These are phyloP conservation scores for Suillus lakei DNA, from an alignment of 768 basidiomycete genomes.

Conservation along the genomic window DNA sequence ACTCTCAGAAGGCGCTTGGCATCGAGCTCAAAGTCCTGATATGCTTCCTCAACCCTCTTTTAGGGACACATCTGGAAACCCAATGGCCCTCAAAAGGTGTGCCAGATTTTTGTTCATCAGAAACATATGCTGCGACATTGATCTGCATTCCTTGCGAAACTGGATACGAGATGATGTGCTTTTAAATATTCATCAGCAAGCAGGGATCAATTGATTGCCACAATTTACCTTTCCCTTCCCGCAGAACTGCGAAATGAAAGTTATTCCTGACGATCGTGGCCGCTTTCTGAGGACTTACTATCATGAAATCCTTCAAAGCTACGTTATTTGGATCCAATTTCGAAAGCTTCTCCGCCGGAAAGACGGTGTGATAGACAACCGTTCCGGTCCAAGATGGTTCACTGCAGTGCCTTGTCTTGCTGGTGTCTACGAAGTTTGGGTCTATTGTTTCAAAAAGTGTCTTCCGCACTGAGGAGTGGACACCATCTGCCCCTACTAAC, in stretches of 20 bases:
- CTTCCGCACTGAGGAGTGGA: conserved; percentile 35
- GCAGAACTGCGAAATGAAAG: conserved; percentile 14
- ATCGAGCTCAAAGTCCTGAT: conserved; percentile 43
- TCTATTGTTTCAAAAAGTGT: conserved; percentile 24
- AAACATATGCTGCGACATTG: conserved; percentile 39
- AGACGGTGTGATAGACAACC: conserved; percentile 41
- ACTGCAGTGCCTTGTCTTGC: conserved; percentile 13
- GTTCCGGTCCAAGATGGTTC: conserved; percentile 48
- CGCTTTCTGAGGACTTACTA: conserved; percentile 23
- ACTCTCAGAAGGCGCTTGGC: conserved; percentile 36
- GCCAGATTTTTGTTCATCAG: conserved; percentile 33
- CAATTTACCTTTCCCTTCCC: conserved; percentile 15
- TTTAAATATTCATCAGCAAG: background rate
- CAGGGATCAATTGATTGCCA: background rate
- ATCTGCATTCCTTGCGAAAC: conserved; percentile 40
- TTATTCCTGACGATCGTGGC: conserved; percentile 21
- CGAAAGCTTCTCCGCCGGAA: conserved; percentile 38
- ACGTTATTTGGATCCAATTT: conserved; percentile 27
- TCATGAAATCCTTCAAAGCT: conserved; percentile 20
- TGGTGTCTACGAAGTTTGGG: background rate
- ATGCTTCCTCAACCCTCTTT: conserved; percentile 39
- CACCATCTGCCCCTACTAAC: conserved; percentile 52
- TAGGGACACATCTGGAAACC: conserved; percentile 31
- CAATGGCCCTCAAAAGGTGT: conserved; percentile 37
- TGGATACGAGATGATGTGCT: conserved; percentile 48